Evolutionary conservation across 2,329 filamentous ascomycete species (phyloP).

Genomic region (Xylaria arbuscula): DNA sequence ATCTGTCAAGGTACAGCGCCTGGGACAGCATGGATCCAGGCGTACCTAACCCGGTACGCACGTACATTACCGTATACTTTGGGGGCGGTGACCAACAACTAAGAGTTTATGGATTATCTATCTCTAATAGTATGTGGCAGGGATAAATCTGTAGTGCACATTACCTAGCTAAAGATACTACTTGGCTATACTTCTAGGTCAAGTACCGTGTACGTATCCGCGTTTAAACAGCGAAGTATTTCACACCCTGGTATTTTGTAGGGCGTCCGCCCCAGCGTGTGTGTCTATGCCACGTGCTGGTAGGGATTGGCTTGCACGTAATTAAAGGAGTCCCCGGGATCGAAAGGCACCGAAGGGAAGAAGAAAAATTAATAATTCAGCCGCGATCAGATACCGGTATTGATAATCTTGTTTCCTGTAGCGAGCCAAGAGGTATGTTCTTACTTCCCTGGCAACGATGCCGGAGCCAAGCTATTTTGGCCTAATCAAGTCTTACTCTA

Average conservation of each 20-base stretch:
- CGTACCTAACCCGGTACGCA: neutral
- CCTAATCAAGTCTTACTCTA: neutral
- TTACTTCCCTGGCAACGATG: slow-evolving; percentile 11
- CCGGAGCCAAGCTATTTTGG: neutral
- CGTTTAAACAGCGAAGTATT: slow-evolving; percentile 1
- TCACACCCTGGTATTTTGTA: neutral
- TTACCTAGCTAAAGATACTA: neutral
- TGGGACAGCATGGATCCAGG: neutral
- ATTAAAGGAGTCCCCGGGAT: slow-evolving; percentile 1
- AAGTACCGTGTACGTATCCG: neutral
- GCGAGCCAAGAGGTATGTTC: slow-evolving; percentile 1
- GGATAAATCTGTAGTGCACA: neutral
- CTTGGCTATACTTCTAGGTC: neutral
- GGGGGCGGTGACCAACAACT: slow-evolving; percentile 7
- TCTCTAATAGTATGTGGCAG: slow-evolving; percentile 12
- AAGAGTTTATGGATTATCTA: slow-evolving; percentile 20
- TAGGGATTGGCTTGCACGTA: slow-evolving; percentile 24
- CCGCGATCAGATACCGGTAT: slow-evolving; percentile 8
- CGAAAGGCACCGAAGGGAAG: neutral
- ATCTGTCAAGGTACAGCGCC: neutral
- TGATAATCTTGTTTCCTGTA: neutral
- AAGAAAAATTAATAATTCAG: neutral
- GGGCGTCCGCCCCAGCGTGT: neutral
- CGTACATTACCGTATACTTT: neutral
- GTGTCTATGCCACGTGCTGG: slow-evolving; percentile 29